A percentile compares a stretch with the other conserved stretches of the same genome.
These are phyloP conservation scores for Rhodotorula graminis DNA, from an alignment of 768 basidiomycete species.

Conservation along the genomic window DNA sequence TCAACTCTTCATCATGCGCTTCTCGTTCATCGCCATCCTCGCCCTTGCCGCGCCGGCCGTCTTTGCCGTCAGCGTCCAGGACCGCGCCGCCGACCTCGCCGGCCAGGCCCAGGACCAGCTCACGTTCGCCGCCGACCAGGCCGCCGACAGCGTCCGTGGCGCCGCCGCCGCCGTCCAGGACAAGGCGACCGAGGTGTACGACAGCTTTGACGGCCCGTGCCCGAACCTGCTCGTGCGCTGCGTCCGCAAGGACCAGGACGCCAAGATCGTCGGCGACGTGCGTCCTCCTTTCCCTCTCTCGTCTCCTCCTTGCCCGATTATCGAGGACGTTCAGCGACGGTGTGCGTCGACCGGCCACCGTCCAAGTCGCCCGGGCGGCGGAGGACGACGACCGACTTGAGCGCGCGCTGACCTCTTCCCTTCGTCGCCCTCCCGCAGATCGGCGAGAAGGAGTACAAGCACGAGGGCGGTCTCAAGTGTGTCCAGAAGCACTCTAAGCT, in stretches of 20 bases:
- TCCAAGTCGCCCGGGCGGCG: too few species aligned
- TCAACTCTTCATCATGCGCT: constrained; percentile 10
- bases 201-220: constrained; percentile 23
- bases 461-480: constrained; percentile 19
- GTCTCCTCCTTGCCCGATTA: not conserved
- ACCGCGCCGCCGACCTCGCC: not conserved
- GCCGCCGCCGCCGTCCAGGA: too few species aligned
- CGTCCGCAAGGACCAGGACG: constrained; percentile 22
- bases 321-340: too few species aligned
- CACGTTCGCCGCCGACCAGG: not conserved
- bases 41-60: constrained; percentile 3
- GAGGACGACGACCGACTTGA: too few species aligned
- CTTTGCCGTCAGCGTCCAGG: constrained; percentile 1
- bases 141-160: not conserved
- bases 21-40: constrained; percentile 6
- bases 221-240: constrained; percentile 28
- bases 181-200: not conserved
- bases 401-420: not conserved
- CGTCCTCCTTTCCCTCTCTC: not conserved
- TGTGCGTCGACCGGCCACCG: too few species aligned
- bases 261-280: constrained; percentile 30
- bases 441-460: constrained; percentile 23
- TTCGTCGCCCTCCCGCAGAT: constrained; percentile 22
- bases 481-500: constrained; percentile 17
- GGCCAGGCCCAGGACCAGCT: constrained; percentile 9